These are phyloP conservation scores for Claviceps pazoutovae DNA, from an alignment of 2,329 filamentous ascomycete species.

Conservation along the genomic window DNA sequence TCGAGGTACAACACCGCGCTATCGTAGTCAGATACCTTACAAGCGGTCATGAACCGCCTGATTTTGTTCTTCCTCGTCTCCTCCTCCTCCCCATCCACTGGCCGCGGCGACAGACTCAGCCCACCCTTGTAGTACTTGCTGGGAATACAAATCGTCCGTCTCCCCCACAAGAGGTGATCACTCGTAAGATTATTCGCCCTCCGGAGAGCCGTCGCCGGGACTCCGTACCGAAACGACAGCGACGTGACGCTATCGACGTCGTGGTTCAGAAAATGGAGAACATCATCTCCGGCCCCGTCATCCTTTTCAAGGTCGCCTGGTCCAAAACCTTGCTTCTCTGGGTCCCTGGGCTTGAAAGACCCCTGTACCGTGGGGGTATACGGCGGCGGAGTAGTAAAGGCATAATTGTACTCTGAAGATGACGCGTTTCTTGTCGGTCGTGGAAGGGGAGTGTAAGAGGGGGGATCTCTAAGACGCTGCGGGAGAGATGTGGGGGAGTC, in stretches of 20 bases:
- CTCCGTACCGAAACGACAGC: constrained; percentile 56
- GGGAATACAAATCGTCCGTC: constrained; percentile 58
- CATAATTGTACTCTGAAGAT: constrained; percentile 2
- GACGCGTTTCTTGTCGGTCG: constrained; percentile 12
- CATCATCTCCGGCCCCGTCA: constrained; percentile 33
- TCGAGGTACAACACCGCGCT: constrained; percentile 63
- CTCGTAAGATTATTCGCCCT: constrained; percentile 55
- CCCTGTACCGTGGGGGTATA: constrained; percentile 14
- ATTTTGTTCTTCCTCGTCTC: constrained; percentile 56
- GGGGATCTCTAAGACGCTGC: constrained; percentile 54
- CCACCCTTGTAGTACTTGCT: constrained; percentile 54
- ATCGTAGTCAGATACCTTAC: constrained; percentile 66
- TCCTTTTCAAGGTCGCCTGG: neutral
- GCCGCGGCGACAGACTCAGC: constrained; percentile 53
- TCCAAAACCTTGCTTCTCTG: neutral
- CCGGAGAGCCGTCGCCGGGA: constrained; percentile 49
- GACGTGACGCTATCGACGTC: constrained; percentile 52
- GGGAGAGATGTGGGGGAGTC: constrained; percentile 40
- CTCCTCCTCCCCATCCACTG: constrained; percentile 62
- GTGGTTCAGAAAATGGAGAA: constrained; percentile 62
- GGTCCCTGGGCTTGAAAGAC: neutral
- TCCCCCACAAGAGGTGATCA: constrained; percentile 56
- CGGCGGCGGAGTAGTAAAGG: constrained; percentile 23
- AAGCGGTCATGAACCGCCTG: constrained; percentile 64
- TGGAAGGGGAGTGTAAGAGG: constrained; percentile 39